A percentile compares a stretch with the other conserved stretches of the same genome.
Evolutionary conservation across 140 eudicot genomes (phyloP).

Genomic region (Oenanthe javanica): DNA sequence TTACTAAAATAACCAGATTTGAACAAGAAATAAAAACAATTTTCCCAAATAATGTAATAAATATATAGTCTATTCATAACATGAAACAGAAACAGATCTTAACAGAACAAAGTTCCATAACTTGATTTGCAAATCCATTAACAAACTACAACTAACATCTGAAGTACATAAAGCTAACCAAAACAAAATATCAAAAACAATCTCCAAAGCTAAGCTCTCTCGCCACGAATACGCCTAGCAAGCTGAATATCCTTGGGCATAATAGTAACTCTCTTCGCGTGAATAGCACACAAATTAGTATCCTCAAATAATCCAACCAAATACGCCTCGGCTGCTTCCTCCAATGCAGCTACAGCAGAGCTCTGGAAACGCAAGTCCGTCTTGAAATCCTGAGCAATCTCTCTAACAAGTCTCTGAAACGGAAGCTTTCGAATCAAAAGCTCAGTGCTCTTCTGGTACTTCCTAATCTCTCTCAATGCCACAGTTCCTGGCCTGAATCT

Average conservation of each 20-base stretch:
- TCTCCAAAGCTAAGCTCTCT: neutral
- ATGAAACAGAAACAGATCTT: too few species aligned
- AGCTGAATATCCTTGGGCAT: slow-evolving; percentile 10
- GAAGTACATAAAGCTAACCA: too few species aligned
- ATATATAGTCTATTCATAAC: too few species aligned
- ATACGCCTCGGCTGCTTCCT: slow-evolving; percentile 6
- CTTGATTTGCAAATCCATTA: too few species aligned
- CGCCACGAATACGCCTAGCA: neutral
- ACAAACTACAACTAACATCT: too few species aligned
- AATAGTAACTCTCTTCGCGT: neutral
- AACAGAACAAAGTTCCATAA: too few species aligned
- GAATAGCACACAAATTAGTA: slow-evolving; percentile 2
- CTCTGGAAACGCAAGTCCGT: slow-evolving; percentile 6
- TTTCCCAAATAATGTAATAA: too few species aligned
- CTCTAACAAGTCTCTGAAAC: slow-evolving; percentile 1
- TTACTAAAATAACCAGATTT: too few species aligned
- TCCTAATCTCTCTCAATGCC: slow-evolving; percentile 1
- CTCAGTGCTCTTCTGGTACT: neutral
- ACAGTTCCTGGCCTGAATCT: slow-evolving; percentile 9
- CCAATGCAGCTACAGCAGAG: neutral
- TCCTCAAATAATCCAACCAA: slow-evolving; percentile 1
- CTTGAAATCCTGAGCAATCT: slow-evolving; percentile 7
- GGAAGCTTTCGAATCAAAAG: too few species aligned
- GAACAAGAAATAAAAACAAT: too few species aligned
- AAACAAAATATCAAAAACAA: too few species aligned